Evolutionary conservation across 2,329 filamentous ascomycete species (phyloP).

Genomic region (Cladosporium sphaerospermum): DNA sequence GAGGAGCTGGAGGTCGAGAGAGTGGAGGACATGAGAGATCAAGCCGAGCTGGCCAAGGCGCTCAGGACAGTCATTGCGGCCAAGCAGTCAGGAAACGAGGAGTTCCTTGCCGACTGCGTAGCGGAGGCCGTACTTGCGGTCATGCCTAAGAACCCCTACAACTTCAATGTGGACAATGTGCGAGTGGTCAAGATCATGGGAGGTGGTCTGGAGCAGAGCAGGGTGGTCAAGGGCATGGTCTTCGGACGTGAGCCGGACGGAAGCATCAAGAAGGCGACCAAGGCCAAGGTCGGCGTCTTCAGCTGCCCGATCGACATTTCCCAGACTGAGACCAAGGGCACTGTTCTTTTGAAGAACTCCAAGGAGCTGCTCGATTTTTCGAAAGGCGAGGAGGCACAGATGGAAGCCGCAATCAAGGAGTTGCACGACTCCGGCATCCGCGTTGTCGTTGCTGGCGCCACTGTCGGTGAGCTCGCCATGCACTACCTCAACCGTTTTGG

Average conservation of each 20-base stretch:
- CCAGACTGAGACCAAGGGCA: conserved; percentile 98
- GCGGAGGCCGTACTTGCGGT: conserved; percentile 79
- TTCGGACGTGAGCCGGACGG: conserved; percentile 95
- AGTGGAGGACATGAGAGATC: conserved; percentile 74
- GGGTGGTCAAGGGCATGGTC: conserved; percentile 96
- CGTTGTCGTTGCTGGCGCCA: conserved; percentile 85
- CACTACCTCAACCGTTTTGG: conserved; percentile 98
- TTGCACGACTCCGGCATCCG: conserved; percentile 88
- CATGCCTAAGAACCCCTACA: conserved; percentile 86
- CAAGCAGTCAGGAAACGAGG: conserved; percentile 93
- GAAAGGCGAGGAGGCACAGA: conserved; percentile 88
- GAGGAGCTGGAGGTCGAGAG: conserved; percentile 83
- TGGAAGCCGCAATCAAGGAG: conserved; percentile 89
- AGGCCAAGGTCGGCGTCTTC: conserved; percentile 95
- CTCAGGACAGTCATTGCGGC: conserved; percentile 91
- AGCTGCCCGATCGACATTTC: conserved; percentile 92
- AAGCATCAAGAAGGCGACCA: conserved; percentile 75
- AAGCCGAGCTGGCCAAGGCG: conserved; percentile 85
- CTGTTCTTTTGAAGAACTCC: conserved; percentile 90
- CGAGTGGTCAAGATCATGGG: conserved; percentile 99
- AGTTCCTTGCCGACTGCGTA: conserved; percentile 78
- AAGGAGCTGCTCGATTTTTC: conserved; percentile 99
- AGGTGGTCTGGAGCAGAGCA: conserved; percentile 86
- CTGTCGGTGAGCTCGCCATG: conserved; percentile 90
- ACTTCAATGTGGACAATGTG: conserved; percentile 99